Conservation (phyloP, 208 protist species). For the Trypanosoma theileri region DNA sequence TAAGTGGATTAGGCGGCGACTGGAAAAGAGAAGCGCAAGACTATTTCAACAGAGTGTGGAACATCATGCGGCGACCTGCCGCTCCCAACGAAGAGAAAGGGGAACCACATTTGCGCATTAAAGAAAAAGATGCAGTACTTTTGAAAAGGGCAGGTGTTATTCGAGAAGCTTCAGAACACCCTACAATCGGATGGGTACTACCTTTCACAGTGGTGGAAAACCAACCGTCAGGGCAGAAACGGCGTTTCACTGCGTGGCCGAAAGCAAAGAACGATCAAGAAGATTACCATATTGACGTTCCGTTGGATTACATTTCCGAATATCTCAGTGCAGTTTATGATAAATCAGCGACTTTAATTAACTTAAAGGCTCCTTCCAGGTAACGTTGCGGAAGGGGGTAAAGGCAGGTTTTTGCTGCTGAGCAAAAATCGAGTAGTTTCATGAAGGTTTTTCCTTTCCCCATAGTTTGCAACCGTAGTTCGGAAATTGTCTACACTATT, state of each 20-base stretch:
- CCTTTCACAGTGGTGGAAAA: slow-evolving; percentile 3
- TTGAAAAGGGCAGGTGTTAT: slow-evolving; percentile 5
- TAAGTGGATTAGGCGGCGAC: not conserved
- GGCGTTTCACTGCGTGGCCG: slow-evolving; percentile 9
- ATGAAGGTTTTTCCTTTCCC: too few species aligned
- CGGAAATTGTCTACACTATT: too few species aligned
- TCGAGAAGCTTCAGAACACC: not conserved
- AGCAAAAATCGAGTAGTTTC: too few species aligned
- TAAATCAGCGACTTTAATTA: not conserved
- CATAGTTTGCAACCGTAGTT: too few species aligned
- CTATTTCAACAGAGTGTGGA: slow-evolving; percentile 7
- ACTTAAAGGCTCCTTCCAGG: slow-evolving; percentile 1
- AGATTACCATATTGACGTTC: not conserved
- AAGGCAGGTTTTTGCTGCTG: too few species aligned
- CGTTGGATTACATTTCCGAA: not conserved
- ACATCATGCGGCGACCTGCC: not conserved
- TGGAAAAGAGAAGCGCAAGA: not conserved
- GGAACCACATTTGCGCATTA: not conserved
- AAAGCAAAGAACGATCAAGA: slow-evolving; percentile 10
- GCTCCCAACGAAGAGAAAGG: not conserved
- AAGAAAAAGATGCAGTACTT: not conserved
- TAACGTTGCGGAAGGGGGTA: too few species aligned
- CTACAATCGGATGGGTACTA: slow-evolving; percentile 2
- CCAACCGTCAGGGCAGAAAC: not conserved
- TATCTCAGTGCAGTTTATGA: slow-evolving; percentile 10